A percentile compares a stretch with the other conserved stretches of the same genome.
phyloP scores from a whole-genome alignment of 257 asterid species.

The Solanum appendiculatum region DNA sequence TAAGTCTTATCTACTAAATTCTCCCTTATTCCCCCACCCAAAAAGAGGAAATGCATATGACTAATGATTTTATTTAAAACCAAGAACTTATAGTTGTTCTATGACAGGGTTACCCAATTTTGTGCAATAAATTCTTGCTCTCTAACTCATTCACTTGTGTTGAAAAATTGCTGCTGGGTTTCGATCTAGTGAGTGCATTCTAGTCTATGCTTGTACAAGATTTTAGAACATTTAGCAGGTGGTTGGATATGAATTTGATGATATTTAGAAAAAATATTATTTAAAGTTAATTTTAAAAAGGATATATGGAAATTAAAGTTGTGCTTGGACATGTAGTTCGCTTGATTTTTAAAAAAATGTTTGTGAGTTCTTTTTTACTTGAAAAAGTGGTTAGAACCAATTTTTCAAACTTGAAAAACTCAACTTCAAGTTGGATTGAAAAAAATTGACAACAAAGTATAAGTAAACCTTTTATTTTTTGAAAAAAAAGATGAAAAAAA shows the following conservation, averaged over 20 bases:
- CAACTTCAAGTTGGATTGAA: not conserved
- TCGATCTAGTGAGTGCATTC: not conserved
- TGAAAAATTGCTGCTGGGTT: not conserved
- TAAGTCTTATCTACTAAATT: not conserved
- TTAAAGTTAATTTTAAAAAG: not conserved
- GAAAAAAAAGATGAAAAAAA: not conserved
- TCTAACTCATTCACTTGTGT: not conserved
- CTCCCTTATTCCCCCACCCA: not conserved
- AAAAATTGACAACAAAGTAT: not conserved
- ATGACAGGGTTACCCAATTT: not conserved
- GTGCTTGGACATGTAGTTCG: not conserved
- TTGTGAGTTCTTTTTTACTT: not conserved
- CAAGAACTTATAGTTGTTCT: not conserved
- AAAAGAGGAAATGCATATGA: not conserved
- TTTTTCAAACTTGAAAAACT: not conserved
- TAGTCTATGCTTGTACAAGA: not conserved
- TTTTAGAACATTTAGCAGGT: not conserved
- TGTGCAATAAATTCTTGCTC: not conserved
- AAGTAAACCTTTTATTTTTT: not conserved
- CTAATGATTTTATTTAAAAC: not conserved
- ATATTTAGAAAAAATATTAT: not conserved
- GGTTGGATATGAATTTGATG: not conserved
- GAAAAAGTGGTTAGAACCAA: not conserved
- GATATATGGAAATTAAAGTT: not conserved
- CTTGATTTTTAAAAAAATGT: not conserved